Evolutionary conservation across 805 yeast genomes (phyloP), one percentile per base, ranked within the genome.

Genomic region (Gaillardinia entomophila): DNA sequence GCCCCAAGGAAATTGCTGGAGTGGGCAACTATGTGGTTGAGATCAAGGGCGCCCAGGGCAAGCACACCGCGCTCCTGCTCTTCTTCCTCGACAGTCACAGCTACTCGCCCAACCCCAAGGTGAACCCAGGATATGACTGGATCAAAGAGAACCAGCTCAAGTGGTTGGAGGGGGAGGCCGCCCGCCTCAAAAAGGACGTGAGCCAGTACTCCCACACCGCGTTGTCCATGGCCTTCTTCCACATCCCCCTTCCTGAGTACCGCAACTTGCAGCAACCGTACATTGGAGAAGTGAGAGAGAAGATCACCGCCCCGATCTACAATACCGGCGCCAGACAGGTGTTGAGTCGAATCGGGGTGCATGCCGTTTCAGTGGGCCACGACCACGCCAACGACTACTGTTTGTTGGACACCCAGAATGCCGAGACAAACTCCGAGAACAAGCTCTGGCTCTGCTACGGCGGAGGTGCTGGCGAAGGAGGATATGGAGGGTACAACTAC

Each of bases 361-460:
- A 73, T 19, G 86, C 85, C 0, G 75, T 79, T 0, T 68, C 82
- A 34, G 95, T 85, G 12, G 98, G 98, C 0, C 98, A 92, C 54
- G 98, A 92, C 50, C 98, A 92, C 55, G 84, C 87, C 46, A 92
- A 92, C 56, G 97, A 92, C 51, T 92, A 74, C 53, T 92, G 98
- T 57, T 58, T 85, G 37, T 57, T 68, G 32, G 82, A 83, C 42
- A 54, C 63, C 15, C 41, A 41, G 22, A 42, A 51, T 27, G 53
- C 61, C n/a, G 45, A 50, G 2, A 37, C 45, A 6, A 44, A 44
- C n/a, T 48, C 42, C 10, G 49, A 52, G 23, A 55, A 67, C 46
- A 60, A 60, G 35, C 57, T 82, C 20, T 86, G 95, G 95, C 61
- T 92, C 22, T 92, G 98, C 50, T 88, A 87, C 51, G 98, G 96